Percentiles rank a stretch among this genome's conserved stretches.
Conservation (phyloP, 306 rosid genomes). For the Rosa multiflora region DNA sequence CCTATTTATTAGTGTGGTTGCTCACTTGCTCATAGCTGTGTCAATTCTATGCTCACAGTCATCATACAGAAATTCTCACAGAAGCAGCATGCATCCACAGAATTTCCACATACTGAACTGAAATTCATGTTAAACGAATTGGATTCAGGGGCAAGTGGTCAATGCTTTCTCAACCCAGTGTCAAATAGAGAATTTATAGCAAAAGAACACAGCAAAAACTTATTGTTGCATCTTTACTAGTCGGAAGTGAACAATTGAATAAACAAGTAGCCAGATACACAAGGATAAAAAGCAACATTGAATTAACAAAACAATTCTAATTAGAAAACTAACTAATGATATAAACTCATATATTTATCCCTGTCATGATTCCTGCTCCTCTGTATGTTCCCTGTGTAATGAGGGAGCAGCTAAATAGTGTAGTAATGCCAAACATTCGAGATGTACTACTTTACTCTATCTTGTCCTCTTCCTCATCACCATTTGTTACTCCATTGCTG, state of each 20-base stretch:
- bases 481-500: slow-evolving; percentile 47
- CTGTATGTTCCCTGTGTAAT: background rate
- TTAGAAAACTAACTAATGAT: background rate
- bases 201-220: background rate
- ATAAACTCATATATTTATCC: background rate
- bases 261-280: slow-evolving; percentile 27
- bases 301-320: slow-evolving; percentile 13
- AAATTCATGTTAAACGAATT: background rate
- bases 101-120: background rate
- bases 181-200: background rate
- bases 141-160: background rate
- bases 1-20: background rate
- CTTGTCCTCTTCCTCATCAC: slow-evolving; percentile 84
- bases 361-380: slow-evolving; percentile 14
- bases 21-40: background rate
- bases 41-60: background rate
- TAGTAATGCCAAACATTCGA: slow-evolving; percentile 31
- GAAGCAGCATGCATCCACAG: background rate
- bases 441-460: slow-evolving; percentile 46
- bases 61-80: background rate
- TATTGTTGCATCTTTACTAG: background rate
- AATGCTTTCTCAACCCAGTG: background rate
- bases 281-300: background rate
- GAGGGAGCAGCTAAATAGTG: slow-evolving; percentile 16
- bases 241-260: background rate